phyloP scores from a whole-genome alignment of 1,284 basidiomycete genomes.

The Singerocomus rubriflavus region DNA sequence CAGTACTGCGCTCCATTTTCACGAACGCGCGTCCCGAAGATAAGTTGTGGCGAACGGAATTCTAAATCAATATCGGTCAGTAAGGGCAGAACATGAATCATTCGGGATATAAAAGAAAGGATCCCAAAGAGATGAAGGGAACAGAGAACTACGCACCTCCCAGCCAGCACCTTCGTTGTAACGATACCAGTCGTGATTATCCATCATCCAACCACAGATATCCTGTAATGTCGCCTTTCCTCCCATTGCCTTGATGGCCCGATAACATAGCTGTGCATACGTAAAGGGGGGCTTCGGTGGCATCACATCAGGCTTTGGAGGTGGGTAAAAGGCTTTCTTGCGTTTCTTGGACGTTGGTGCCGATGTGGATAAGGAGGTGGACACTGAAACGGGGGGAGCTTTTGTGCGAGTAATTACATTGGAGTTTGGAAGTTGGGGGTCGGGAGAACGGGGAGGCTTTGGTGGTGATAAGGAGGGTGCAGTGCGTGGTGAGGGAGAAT shows the following conservation, averaged over 20 bases:
- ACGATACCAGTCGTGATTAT: constrained; percentile 86
- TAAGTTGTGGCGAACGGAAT: constrained; percentile 89
- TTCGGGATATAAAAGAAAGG: not conserved
- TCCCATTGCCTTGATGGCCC: constrained; percentile 72
- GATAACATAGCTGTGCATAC: constrained; percentile 77
- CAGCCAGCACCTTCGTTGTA: constrained; percentile 78
- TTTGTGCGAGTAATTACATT: constrained; percentile 57
- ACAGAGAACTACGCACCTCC: constrained; percentile 59
- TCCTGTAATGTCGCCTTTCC: constrained; percentile 90
- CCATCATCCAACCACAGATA: constrained; percentile 89
- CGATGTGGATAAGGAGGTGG: constrained; percentile 5
- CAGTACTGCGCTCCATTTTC: constrained; percentile 80
- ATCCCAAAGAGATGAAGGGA: not conserved
- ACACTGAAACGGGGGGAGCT: constrained; percentile 25
- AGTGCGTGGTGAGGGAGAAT: constrained; percentile 58
- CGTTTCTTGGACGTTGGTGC: constrained; percentile 57
- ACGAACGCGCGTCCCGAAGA: constrained; percentile 86
- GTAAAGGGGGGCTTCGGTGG: constrained; percentile 76
- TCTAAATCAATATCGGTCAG: constrained; percentile 44
- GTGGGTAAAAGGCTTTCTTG: constrained; percentile 55
- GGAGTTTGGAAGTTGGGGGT: constrained; percentile 55
- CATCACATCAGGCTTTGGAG: constrained; percentile 67
- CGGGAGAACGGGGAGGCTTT: constrained; percentile 39
- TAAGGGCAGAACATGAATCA: constrained; percentile 1
- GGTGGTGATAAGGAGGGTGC: constrained; percentile 32